Evolutionary conservation across 1,284 basidiomycete species (phyloP), one percentile per base, ranked within the genome.

Genomic region (Pseudozyma flocculosa): DNA sequence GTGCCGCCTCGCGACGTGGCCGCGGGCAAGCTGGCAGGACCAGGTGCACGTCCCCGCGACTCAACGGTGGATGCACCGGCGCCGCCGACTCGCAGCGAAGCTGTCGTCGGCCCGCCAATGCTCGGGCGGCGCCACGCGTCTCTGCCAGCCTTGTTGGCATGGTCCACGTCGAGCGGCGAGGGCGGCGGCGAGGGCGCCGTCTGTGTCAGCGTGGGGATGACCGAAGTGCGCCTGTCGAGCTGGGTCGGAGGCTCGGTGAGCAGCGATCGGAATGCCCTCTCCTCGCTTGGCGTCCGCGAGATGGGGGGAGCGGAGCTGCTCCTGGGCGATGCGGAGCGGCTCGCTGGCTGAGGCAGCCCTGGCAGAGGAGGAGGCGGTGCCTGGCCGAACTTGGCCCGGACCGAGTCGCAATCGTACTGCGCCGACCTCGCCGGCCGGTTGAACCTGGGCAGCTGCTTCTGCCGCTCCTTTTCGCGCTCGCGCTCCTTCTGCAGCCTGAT

Each of bases 291-390:
- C n/a, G 41, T 26, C 14, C 23, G 38, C 13, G 18, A 5, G 19
- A 40, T 21, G n/a, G 55, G 48, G 17, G 54, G 62, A 5, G 43
- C 51, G 18, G 57, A 64, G 9, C 50, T 51, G 23, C 21, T 24
- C 41, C 22, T 18, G 8, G 41, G 23, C 15, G 41, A 30, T 7
- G 23, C 8, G 8, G 62, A 57, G 43, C 62, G 54, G 43, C 45
- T 56, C 10, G 56, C 56, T 10, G 57, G 57, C 23, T 42, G 23
- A 23, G 58, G 45, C 22, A 41, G 34, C 17, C 62, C 62, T 4
- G 62, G 62, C 37, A 66, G 47, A 18, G 62, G 62, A 4, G 62
- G 62, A 4, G 62, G 62, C 22, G 62, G 62, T 22, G 62, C 58
- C 4, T 61, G 51, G 18, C 62, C 62, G 40, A 66, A 66, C 42